Conservation (phyloP, 768 basidiomycete species). For the Cubamyces lactineus region DNA sequence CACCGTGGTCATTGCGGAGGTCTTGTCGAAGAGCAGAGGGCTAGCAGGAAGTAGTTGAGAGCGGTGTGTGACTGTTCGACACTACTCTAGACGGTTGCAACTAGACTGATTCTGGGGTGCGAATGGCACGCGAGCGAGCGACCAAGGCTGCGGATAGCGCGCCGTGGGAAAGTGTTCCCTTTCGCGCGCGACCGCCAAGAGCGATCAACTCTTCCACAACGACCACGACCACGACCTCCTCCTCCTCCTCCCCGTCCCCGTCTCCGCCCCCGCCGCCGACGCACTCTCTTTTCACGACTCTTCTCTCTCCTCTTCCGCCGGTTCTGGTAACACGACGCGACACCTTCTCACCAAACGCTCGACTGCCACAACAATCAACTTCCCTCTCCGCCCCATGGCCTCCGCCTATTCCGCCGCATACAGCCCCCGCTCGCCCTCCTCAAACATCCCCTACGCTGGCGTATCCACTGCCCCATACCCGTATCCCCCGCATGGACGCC, state of each 20-base stretch:
- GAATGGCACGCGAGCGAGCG: neutral
- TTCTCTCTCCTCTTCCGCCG: neutral
- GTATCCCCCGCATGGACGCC: conserved; percentile 22
- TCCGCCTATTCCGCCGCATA: conserved; percentile 24
- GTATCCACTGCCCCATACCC: conserved; percentile 16
- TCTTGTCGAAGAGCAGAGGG: too few species aligned
- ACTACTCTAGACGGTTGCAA: too few species aligned
- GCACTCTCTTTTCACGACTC: neutral
- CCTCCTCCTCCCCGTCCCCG: neutral
- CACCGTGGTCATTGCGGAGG: too few species aligned
- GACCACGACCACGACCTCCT: neutral
- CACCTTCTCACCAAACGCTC: neutral
- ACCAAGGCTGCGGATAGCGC: neutral
- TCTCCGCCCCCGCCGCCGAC: neutral
- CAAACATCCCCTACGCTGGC: conserved; percentile 23
- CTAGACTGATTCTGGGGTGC: too few species aligned
- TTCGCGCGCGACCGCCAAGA: neutral
- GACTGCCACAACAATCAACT: neutral
- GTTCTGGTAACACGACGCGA: conserved; percentile 18
- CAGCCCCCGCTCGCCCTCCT: conserved; percentile 17
- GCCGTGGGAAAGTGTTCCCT: conserved; percentile 8
- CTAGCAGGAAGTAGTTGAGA: too few species aligned
- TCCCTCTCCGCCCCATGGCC: conserved; percentile 10
- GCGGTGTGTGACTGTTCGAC: too few species aligned
- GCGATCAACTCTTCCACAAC: neutral